Conservation (phyloP, 768 basidiomycete genomes). For the Naematelia aurantialba region DNA sequence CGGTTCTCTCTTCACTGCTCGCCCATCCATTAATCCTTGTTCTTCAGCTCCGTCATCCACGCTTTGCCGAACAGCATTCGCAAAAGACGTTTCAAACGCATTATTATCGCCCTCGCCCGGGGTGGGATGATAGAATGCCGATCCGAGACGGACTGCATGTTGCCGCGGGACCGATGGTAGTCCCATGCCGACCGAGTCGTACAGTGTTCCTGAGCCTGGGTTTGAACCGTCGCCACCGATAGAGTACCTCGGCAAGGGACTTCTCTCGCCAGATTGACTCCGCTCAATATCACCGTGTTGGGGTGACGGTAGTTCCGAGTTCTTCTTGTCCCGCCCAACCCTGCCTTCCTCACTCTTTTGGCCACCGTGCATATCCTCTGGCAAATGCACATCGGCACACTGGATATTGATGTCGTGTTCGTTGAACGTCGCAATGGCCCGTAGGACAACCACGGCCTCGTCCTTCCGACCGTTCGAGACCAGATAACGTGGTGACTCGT, state of each 20-base stretch:
- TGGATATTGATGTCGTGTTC: conserved; percentile 66
- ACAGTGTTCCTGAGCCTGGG: conserved; percentile 7
- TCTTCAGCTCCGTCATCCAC: conserved; percentile 7
- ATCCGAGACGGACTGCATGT: conserved; percentile 31
- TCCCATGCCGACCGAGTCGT: conserved; percentile 26
- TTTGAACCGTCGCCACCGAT: not conserved
- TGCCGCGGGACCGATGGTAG: conserved; percentile 13
- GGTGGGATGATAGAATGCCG: conserved; percentile 34
- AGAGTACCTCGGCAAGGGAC: conserved; percentile 1
- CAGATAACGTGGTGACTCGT: conserved; percentile 91
- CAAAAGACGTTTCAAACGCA: conserved; percentile 33
- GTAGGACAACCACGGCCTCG: conserved; percentile 78
- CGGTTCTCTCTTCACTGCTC: conserved; percentile 4
- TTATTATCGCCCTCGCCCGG: conserved; percentile 17
- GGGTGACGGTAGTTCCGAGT: conserved; percentile 22
- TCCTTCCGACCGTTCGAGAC: conserved; percentile 79
- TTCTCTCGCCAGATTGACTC: not conserved
- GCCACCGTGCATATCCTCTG: not conserved
- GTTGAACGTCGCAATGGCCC: conserved; percentile 81
- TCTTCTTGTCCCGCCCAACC: conserved; percentile 12
- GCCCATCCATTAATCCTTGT: conserved; percentile 4
- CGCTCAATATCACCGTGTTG: not conserved
- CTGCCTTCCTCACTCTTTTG: not conserved
- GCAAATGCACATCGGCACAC: conserved; percentile 61
- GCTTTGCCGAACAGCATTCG: conserved; percentile 1